Percentiles rank a stretch among this genome's conserved stretches.
These are phyloP conservation scores for Jaltomata sinuosa DNA, from an alignment of 257 asterid species.

Conservation along the genomic window DNA sequence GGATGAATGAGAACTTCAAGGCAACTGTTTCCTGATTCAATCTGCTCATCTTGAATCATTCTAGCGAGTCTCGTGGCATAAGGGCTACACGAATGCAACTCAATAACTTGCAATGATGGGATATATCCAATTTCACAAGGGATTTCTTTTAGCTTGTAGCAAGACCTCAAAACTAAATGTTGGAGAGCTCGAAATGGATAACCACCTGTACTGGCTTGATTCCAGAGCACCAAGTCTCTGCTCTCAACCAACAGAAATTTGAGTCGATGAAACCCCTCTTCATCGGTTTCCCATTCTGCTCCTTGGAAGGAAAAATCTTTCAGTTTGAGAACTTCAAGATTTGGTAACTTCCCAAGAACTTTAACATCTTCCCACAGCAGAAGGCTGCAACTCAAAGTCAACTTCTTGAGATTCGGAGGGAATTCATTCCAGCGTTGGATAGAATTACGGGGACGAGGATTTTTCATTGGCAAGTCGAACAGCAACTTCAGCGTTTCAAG, in stretches of 20 bases:
- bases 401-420: conserved; percentile 13
- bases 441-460: not conserved
- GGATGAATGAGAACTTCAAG: not conserved
- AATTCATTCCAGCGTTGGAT: conserved; percentile 6
- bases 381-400: conserved; percentile 6
- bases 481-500: conserved; percentile 14
- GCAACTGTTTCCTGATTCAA: conserved; percentile 14
- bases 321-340: conserved; percentile 21
- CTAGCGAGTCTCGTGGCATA: conserved; percentile 15
- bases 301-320: conserved; percentile 6
- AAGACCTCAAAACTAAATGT: conserved; percentile 13
- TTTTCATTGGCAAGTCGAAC: not conserved
- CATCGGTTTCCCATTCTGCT: conserved; percentile 5
- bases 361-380: conserved; percentile 15
- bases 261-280: conserved; percentile 6
- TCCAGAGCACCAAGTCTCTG: conserved; percentile 6
- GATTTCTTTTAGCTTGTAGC: conserved; percentile 11
- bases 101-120: conserved; percentile 11
- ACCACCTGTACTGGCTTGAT: not conserved
- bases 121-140: conserved; percentile 16
- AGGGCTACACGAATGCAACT: conserved; percentile 10
- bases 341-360: conserved; percentile 7
- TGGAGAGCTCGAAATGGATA: conserved; percentile 14
- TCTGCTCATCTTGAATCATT: conserved; percentile 17
- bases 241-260: conserved; percentile 11